phyloP scores from a whole-genome alignment of 495 filamentous ascomycete species.

The Saxispiralis lemnorum region DNA sequence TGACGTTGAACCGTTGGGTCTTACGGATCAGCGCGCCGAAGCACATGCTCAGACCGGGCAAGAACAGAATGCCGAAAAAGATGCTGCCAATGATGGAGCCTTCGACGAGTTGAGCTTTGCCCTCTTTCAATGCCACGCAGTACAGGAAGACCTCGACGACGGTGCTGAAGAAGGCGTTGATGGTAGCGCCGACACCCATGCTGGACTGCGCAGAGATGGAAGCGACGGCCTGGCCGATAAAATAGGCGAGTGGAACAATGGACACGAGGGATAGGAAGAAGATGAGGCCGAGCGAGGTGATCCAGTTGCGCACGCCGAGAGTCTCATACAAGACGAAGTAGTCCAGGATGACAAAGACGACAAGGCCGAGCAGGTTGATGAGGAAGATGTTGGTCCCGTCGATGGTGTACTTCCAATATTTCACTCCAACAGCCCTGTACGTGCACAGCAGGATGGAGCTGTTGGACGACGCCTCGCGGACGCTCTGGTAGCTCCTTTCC shows the following conservation, averaged over 20 bases:
- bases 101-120: conserved; percentile 84
- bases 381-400: conserved; percentile 98
- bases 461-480: background rate
- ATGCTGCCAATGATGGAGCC: conserved; percentile 95
- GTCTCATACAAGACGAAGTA: conserved; percentile 56
- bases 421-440: conserved; percentile 79
- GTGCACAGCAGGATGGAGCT: conserved; percentile 89
- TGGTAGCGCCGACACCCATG: conserved; percentile 97
- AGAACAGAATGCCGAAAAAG: conserved; percentile 87
- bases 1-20: conserved; percentile 95
- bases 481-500: conserved; percentile 54
- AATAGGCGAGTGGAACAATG: conserved; percentile 95
- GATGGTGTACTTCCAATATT: conserved; percentile 99
- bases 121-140: conserved; percentile 81
- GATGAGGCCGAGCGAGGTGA: conserved; percentile 68
- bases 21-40: conserved; percentile 96
- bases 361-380: conserved; percentile 84
- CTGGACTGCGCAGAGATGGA: conserved; percentile 96
- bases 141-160: conserved; percentile 97
- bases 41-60: conserved; percentile 97
- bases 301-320: conserved; percentile 45
- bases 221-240: conserved; percentile 97
- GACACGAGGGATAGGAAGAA: conserved; percentile 75
- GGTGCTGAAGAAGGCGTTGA: conserved; percentile 99
- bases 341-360: conserved; percentile 83